These are phyloP conservation scores for Aspergillus sparsus DNA, from an alignment of 495 filamentous ascomycete species.

Conservation along the genomic window DNA sequence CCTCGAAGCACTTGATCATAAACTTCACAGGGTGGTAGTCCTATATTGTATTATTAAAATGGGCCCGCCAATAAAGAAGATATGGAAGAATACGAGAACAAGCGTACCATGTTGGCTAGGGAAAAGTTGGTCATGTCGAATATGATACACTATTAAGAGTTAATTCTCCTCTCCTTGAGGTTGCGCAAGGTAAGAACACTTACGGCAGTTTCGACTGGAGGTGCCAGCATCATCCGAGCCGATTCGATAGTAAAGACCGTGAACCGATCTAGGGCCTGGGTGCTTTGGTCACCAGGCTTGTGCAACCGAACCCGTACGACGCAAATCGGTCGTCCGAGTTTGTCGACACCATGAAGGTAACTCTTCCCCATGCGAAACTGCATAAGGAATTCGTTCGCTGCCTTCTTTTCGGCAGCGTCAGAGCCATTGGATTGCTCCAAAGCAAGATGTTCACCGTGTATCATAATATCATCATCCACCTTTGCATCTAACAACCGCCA, in stretches of 20 bases:
- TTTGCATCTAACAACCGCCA: constrained; percentile 82
- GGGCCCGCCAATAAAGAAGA: neutral
- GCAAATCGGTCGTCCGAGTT: constrained; percentile 83
- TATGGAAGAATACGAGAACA: neutral
- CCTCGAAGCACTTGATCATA: constrained; percentile 99
- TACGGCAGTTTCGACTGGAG: constrained; percentile 89
- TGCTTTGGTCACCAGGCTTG: constrained; percentile 75
- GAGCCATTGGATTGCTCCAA: constrained; percentile 57
- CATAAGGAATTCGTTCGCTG: constrained; percentile 76
- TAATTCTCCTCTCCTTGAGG: constrained; percentile 1
- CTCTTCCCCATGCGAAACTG: constrained; percentile 94
- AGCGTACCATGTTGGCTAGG: constrained; percentile 86
- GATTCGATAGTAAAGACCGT: constrained; percentile 96
- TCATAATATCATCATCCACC: constrained; percentile 85
- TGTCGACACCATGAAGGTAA: constrained; percentile 86
- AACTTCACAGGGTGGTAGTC: constrained; percentile 97
- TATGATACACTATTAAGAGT: constrained; percentile 63
- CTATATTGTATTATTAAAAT: constrained; percentile 41
- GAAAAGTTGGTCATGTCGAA: constrained; percentile 96
- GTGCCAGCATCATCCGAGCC: constrained; percentile 74
- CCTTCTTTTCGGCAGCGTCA: constrained; percentile 59
- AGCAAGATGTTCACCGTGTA: constrained; percentile 70
- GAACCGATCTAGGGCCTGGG: constrained; percentile 76
- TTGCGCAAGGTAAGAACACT: constrained; percentile 34
- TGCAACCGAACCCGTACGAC: constrained; percentile 82